Evolutionary conservation across 805 yeast species (phyloP), one percentile per base, ranked within the genome.

Genomic region (Spathaspora sp.): DNA sequence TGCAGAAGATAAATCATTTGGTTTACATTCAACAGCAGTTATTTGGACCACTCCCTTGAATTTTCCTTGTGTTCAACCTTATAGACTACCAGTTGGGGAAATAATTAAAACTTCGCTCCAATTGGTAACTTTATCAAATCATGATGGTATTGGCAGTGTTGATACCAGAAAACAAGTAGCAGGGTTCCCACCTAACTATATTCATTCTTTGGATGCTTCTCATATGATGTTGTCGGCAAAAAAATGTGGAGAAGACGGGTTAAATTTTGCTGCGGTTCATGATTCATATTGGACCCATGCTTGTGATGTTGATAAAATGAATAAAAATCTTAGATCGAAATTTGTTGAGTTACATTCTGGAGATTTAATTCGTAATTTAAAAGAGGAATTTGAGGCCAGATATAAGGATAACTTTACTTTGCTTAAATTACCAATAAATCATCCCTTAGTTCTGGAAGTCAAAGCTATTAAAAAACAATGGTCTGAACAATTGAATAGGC

Each of bases 241-340:
- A 48, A 83, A 83, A 20, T 90, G 97, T 67, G 82, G 86, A 4
- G 77, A 83, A 42, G 64, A 65, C 1, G 82, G 81, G 0, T 68
- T 94, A 47, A 75, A 83, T 11, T 93, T 94, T 76, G 97, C 98
- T 0, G 84, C 98, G 0, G 99, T 93, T 20, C 99, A 93, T 68
- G 99, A 93, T 66, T 93, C 98, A 0, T 93, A 89, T 67, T 93
- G 99, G 99, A 91, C 98, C 0, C 98, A 94, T 65, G 97, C 99
- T 1, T 73, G 82, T 47, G 93, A 89, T 65, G 83, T 93, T 42
- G 85, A 84, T 53, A 64, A 62, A 2, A 85, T 93, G 94, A 89
- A 85, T 67, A 61, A 60, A 12, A 72, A 80, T 44, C 72, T 94
- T 56, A 80, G 99, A 63, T 85, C 87, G 38, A 85, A 88, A 52